These are phyloP conservation scores for Crataegus laevigata DNA, from an alignment of 306 rosid species.

Conservation along the genomic window DNA sequence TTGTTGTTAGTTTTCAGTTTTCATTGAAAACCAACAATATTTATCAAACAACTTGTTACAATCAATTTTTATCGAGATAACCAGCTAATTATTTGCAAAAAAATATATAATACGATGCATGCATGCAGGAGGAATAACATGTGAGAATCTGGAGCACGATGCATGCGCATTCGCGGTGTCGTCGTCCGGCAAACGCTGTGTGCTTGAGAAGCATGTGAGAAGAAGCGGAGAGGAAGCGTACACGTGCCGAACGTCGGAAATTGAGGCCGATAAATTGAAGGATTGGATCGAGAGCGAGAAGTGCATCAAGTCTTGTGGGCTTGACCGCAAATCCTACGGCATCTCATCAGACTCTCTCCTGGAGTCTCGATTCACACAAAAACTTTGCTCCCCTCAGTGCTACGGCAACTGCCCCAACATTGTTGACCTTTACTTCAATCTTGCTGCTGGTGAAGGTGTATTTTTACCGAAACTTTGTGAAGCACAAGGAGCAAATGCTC, in stretches of 20 bases:
- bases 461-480: conserved; percentile 81
- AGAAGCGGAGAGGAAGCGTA: conserved; percentile 63
- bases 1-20: background rate
- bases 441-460: conserved; percentile 92
- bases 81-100: background rate
- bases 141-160: conserved; percentile 48
- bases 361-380: conserved; percentile 47
- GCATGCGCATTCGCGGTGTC: conserved; percentile 75
- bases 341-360: conserved; percentile 73
- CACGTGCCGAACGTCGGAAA: conserved; percentile 62
- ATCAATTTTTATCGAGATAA: background rate
- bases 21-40: background rate
- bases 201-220: conserved; percentile 60
- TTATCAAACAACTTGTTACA: background rate
- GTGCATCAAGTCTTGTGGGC: conserved; percentile 62
- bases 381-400: conserved; percentile 68
- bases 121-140: conserved; percentile 38
- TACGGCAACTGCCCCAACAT: conserved; percentile 57
- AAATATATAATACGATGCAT: background rate
- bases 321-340: conserved; percentile 58
- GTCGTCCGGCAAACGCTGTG: conserved; percentile 57
- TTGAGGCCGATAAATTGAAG: conserved; percentile 56
- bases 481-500: conserved; percentile 35
- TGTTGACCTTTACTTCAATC: conserved; percentile 74
- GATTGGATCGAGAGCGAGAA: conserved; percentile 55